A percentile compares a stretch with the other conserved stretches of the same genome.
Conservation (phyloP, 176 grass and related monocot genomes). For the Miscanthus lutarioriparius region DNA sequence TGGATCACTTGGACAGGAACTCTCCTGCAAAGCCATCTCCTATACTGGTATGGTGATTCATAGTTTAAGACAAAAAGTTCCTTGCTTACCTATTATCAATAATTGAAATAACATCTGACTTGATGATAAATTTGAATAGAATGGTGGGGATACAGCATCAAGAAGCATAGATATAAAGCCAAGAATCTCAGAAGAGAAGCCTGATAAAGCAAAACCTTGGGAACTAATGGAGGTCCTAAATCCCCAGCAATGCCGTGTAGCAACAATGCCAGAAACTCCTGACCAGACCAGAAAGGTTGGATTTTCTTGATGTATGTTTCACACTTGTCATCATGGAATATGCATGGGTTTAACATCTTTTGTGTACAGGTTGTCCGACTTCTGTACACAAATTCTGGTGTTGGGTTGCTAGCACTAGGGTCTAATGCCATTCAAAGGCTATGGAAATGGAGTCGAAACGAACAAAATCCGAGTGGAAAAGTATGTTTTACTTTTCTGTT, state of each 20-base stretch:
- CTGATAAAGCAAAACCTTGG: conserved; percentile 74
- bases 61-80: not conserved
- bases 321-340: conserved; percentile 9
- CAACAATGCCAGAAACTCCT: conserved; percentile 85
- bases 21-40: conserved; percentile 90
- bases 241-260: conserved; percentile 77
- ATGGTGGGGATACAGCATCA: conserved; percentile 70
- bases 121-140: conserved; percentile 60
- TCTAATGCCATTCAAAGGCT: conserved; percentile 91
- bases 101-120: conserved; percentile 34
- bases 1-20: conserved; percentile 83
- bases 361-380: conserved; percentile 79
- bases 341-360: conserved; percentile 19
- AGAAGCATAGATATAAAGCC: conserved; percentile 75
- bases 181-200: conserved; percentile 78
- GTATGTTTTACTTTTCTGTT: conserved; percentile 45
- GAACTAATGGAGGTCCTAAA: conserved; percentile 77
- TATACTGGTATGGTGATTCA: conserved; percentile 60
- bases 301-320: conserved; percentile 31
- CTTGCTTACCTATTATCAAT: conserved; percentile 23
- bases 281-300: conserved; percentile 72
- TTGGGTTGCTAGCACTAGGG: conserved; percentile 82
- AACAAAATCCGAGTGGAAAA: conserved; percentile 89
- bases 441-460: conserved; percentile 84
- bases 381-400: conserved; percentile 90